These are phyloP conservation scores for Penicillium coprophilum DNA, from an alignment of 495 filamentous ascomycete genomes.

Conservation along the genomic window DNA sequence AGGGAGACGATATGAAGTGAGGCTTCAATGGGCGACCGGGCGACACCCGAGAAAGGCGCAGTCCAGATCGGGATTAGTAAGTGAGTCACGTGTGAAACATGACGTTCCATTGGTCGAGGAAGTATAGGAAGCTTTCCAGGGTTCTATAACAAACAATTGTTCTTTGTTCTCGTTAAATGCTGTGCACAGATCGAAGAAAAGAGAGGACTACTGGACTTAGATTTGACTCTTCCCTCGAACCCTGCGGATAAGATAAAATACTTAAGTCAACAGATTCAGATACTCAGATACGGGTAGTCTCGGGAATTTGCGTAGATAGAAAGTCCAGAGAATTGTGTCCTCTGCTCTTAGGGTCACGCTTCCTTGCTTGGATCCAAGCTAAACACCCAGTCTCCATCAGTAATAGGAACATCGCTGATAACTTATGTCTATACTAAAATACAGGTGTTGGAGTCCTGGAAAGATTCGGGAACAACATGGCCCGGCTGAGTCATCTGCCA, in stretches of 20 bases:
- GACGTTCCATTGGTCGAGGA: neutral
- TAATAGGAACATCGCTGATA: no score
- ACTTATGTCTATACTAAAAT: neutral
- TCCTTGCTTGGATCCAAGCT: no score
- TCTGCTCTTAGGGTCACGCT: no score
- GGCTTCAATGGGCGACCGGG: conserved; percentile 3
- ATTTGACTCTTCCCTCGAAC: no score
- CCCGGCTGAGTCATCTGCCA: conserved; percentile 30
- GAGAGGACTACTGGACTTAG: neutral
- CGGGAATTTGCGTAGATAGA: neutral
- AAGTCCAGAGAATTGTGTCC: neutral
- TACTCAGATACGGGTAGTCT: neutral
- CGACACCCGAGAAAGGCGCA: neutral
- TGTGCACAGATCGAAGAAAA: neutral
- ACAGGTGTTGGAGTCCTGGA: neutral
- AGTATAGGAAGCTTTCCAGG: neutral
- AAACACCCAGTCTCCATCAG: no score
- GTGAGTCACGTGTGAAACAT: neutral
- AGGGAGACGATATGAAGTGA: conserved; percentile 16
- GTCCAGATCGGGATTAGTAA: conserved; percentile 9
- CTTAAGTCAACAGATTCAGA: neutral
- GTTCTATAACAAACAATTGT: neutral
- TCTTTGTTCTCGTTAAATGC: neutral
- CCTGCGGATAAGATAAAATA: neutral
- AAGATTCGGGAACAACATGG: conserved; percentile 3